Conservation (phyloP, 2,329 filamentous ascomycete genomes). For the Rutstroemia sydowiana region DNA sequence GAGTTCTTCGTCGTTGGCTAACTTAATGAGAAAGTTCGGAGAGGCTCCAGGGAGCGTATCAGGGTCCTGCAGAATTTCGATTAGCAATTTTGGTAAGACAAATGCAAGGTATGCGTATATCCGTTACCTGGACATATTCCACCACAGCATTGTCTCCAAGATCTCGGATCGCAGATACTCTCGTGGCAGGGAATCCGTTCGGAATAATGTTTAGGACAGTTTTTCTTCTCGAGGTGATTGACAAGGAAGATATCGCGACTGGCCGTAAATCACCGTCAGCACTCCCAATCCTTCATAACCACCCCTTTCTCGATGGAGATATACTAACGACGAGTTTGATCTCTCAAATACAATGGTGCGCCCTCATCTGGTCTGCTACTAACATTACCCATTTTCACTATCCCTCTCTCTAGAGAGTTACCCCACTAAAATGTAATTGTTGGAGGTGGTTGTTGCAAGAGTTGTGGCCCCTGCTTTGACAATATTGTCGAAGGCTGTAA, state of each 20-base stretch:
- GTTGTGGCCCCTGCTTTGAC: constrained; percentile 10
- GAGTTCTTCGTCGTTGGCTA: constrained; percentile 86
- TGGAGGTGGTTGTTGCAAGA: constrained; percentile 10
- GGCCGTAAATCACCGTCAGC: constrained; percentile 17
- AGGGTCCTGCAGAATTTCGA: constrained; percentile 55
- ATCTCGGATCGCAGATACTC: constrained; percentile 66
- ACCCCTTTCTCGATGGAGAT: constrained; percentile 14
- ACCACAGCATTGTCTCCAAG: constrained; percentile 66
- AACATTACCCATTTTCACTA: constrained; percentile 76
- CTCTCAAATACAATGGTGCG: constrained; percentile 72
- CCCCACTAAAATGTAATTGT: constrained; percentile 24
- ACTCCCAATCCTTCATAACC: not conserved
- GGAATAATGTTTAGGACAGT: constrained; percentile 71
- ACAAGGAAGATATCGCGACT: constrained; percentile 85
- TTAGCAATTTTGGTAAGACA: constrained; percentile 14
- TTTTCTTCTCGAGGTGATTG: constrained; percentile 69
- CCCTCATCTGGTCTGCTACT: constrained; percentile 83
- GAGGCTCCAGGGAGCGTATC: constrained; percentile 47
- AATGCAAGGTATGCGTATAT: constrained; percentile 10
- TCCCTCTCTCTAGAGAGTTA: constrained; percentile 13
- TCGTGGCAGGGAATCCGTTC: constrained; percentile 79
- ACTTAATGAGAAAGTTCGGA: constrained; percentile 76
- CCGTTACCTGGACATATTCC: constrained; percentile 81
- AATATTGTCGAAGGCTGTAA: constrained; percentile 22
- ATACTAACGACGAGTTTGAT: constrained; percentile 81